These are phyloP conservation scores for Nicotiana obtusifolia DNA, from an alignment of 257 asterid species.

Conservation along the genomic window DNA sequence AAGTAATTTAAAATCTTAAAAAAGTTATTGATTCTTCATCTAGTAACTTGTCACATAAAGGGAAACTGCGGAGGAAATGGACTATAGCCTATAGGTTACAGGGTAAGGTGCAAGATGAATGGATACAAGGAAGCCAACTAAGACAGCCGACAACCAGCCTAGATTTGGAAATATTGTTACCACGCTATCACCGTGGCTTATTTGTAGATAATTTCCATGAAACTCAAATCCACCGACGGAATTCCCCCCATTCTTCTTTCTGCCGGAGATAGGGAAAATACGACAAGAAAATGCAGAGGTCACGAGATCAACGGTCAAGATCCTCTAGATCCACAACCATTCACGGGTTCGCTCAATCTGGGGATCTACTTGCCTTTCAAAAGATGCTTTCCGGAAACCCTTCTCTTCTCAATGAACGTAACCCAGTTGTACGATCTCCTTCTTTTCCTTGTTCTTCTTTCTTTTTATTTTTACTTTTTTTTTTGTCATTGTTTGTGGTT, in stretches of 20 bases:
- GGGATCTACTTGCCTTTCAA: constrained; percentile 65
- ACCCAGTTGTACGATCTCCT: constrained; percentile 70
- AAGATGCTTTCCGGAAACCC: constrained; percentile 69
- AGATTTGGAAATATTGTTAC: background rate
- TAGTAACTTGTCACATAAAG: too few relatives aligned
- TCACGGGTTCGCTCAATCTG: constrained; percentile 89
- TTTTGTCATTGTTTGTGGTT: too few relatives aligned
- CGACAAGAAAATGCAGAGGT: constrained; percentile 17
- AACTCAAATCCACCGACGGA: background rate
- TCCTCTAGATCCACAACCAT: constrained; percentile 51
- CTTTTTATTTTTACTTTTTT: too few relatives aligned
- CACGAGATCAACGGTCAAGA: constrained; percentile 30
- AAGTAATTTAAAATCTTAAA: too few relatives aligned
- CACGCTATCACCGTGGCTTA: background rate
- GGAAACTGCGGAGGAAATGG: too few relatives aligned
- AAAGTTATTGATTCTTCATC: too few relatives aligned
- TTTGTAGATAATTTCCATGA: too few relatives aligned
- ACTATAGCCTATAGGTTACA: too few relatives aligned
- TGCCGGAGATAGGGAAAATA: too few relatives aligned
- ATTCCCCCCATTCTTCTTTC: too few relatives aligned
- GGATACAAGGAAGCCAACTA: background rate
- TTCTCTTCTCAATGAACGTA: constrained; percentile 80
- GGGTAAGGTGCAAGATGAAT: background rate
- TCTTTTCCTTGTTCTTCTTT: background rate
- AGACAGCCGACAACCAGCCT: background rate